Evolutionary conservation across 2,329 filamentous ascomycete species (phyloP).

Genomic region (Claviceps sp.): DNA sequence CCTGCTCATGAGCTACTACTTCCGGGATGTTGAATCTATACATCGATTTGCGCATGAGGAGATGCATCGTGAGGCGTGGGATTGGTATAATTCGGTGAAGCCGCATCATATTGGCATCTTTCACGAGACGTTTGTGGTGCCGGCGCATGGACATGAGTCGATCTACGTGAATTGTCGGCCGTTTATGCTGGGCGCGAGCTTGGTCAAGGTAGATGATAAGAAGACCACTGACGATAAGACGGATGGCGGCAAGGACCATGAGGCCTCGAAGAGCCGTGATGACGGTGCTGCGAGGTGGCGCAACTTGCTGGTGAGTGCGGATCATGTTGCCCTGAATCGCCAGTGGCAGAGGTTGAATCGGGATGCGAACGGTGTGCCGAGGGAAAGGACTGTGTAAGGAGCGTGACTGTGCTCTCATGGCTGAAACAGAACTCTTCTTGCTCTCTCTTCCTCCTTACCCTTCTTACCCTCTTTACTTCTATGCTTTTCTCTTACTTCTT

Average conservation of each 20-base stretch:
- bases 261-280: conserved; percentile 1
- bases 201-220: conserved; percentile 10
- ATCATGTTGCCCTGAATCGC: conserved; percentile 19
- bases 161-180: conserved; percentile 34
- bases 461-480: not conserved
- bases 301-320: conserved; percentile 20
- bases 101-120: conserved; percentile 33
- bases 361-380: conserved; percentile 11
- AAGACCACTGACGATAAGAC: conserved; percentile 7
- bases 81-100: conserved; percentile 30
- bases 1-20: conserved; percentile 35
- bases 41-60: conserved; percentile 37
- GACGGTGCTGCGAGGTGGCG: conserved; percentile 16
- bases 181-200: conserved; percentile 19
- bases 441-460: not conserved
- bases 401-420: not conserved
- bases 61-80: conserved; percentile 34
- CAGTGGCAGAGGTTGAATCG: conserved; percentile 21
- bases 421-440: not conserved
- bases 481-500: not conserved
- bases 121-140: conserved; percentile 39
- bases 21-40: conserved; percentile 32
- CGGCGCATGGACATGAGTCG: conserved; percentile 33
- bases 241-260: not conserved
- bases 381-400: not conserved